A percentile compares a stretch with the other conserved stretches of the same genome.
Evolutionary conservation across 768 basidiomycete genomes (phyloP).

Genomic region (Suillus occidentalis): DNA sequence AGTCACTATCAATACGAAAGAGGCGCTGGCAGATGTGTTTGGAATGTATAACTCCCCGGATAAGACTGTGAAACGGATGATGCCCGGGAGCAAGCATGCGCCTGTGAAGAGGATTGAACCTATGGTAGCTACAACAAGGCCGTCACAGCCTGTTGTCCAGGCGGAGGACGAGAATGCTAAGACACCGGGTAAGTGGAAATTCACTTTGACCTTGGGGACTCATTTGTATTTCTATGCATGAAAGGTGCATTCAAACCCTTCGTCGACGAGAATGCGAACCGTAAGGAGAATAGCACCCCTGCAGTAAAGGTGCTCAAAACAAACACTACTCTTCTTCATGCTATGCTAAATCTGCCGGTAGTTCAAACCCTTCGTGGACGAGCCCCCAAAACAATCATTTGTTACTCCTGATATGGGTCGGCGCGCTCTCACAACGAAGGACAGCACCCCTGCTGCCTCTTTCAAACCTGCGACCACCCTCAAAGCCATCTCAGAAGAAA

Average conservation of each 20-base stretch:
- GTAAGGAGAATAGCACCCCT: conserved; percentile 44
- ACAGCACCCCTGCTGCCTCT: conserved; percentile 19
- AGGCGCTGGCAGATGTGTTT: conserved; percentile 91
- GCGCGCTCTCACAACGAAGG: conserved; percentile 43
- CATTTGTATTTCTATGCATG: conserved; percentile 8
- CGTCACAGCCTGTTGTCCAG: conserved; percentile 37
- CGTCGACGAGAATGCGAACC: conserved; percentile 56
- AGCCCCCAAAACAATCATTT: conserved; percentile 43
- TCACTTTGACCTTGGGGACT: conserved; percentile 18
- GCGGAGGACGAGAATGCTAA: conserved; percentile 34
- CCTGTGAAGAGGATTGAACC: conserved; percentile 69
- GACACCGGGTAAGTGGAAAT: conserved; percentile 33
- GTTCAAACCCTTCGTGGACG: conserved; percentile 71
- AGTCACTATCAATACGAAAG: conserved; percentile 96
- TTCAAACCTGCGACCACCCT: conserved; percentile 27
- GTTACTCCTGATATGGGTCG: conserved; percentile 32
- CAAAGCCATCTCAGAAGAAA: conserved; percentile 38
- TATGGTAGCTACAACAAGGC: conserved; percentile 35
- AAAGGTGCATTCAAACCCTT: conserved; percentile 58
- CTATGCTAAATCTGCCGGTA: conserved; percentile 27
- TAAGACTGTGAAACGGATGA: conserved; percentile 56
- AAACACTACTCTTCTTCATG: not conserved
- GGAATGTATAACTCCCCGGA: conserved; percentile 95
- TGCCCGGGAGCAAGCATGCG: conserved; percentile 71
- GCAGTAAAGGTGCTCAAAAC: conserved; percentile 16